phyloP scores from a whole-genome alignment of 139 green algal genomes.

The Chlamydomonas schloesseri region DNA sequence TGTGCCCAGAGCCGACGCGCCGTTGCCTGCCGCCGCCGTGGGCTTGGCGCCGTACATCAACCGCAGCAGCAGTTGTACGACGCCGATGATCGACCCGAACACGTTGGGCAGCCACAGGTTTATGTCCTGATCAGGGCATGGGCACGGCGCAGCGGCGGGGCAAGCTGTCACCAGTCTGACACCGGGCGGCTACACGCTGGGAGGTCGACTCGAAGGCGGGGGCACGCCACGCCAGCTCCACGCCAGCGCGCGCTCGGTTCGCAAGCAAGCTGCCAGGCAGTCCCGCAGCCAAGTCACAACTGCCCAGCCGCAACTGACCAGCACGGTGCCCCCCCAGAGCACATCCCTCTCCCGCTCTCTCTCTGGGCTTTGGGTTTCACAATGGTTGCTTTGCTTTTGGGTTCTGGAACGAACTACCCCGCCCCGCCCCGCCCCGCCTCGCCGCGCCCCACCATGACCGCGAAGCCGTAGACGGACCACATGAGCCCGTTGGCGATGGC shows the following conservation, averaged over 20 bases:
- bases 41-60: constrained; percentile 20
- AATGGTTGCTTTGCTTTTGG: too few species aligned
- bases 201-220: too few species aligned
- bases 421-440: background rate
- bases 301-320: too few species aligned
- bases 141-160: background rate
- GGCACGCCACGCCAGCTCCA: too few species aligned
- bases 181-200: too few species aligned
- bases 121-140: constrained; percentile 30
- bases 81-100: constrained; percentile 25
- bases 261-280: too few species aligned
- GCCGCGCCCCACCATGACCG: constrained; percentile 10
- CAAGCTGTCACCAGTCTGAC: background rate
- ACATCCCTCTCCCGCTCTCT: background rate
- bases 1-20: background rate
- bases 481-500: constrained; percentile 47
- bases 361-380: too few species aligned
- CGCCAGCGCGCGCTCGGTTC: too few species aligned
- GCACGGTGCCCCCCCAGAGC: too few species aligned
- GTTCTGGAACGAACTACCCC: too few species aligned
- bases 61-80: constrained; percentile 44
- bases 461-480: constrained; percentile 30
- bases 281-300: too few species aligned
- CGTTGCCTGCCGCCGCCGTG: background rate
- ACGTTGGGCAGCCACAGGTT: constrained; percentile 51